Percentiles rank a stretch among this genome's conserved stretches.
Conservation (phyloP, 1,139 yeast species). For the Pichia sp. region DNA sequence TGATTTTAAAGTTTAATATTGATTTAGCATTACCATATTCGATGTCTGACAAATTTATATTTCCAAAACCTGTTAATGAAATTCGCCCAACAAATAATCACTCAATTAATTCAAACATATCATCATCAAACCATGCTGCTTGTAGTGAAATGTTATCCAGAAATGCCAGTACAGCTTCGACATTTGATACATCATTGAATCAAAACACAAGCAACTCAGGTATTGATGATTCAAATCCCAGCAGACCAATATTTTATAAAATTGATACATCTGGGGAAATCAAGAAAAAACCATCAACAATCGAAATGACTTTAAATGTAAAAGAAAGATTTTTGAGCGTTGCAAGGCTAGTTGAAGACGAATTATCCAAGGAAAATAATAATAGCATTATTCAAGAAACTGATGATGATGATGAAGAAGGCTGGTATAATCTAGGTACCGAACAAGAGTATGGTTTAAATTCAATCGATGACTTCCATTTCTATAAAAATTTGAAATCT, state of each 20-base stretch:
- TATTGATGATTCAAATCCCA: background rate
- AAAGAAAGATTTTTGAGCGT: constrained; percentile 9
- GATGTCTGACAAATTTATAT: constrained; percentile 12
- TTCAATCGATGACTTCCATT: constrained; percentile 24
- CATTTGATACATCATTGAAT: constrained; percentile 3
- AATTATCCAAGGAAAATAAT: constrained; percentile 10
- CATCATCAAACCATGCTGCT: constrained; percentile 5
- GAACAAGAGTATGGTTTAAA: constrained; percentile 13
- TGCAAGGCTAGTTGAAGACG: constrained; percentile 13
- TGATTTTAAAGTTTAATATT: constrained; percentile 18
- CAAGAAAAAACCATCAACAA: background rate
- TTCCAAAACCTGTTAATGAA: constrained; percentile 14
- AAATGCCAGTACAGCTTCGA: constrained; percentile 27
- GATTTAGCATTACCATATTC: constrained; percentile 20
- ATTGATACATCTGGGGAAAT: background rate
- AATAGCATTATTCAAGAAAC: constrained; percentile 5
- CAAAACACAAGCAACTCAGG: background rate
- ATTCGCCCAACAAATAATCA: too few species aligned
- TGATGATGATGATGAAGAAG: constrained; percentile 15
- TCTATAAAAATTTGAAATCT: constrained; percentile 21
- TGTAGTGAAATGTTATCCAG: constrained; percentile 34
- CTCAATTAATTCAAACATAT: too few species aligned
- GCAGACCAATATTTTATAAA: background rate
- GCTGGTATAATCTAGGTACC: constrained; percentile 22
- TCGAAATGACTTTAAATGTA: constrained; percentile 1